Evolutionary conservation across 768 basidiomycete species (phyloP), one percentile per base, ranked within the genome.

Genomic region (Boletus sensibilis): DNA sequence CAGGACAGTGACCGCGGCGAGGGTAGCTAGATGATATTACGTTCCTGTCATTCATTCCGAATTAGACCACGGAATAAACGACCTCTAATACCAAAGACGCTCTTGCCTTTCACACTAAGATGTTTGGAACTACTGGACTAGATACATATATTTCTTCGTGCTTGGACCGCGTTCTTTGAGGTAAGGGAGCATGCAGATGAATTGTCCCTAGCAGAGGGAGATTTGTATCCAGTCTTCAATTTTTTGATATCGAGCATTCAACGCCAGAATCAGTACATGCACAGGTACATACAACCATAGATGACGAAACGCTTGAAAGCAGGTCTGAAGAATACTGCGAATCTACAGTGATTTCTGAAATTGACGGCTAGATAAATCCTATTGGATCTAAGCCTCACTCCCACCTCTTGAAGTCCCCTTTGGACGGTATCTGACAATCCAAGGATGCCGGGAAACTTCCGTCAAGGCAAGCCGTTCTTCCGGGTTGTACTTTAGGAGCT

Each of bases 401-500:
- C 62, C 70, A 20, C 71, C 68, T 44, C 59, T 69, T 20, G 71
- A 72, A 41, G 58, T 56, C 18, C 75, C 76, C 64, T 82, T 85
- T 6, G 83, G 79, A 34, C 86, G 76, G 59, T 88, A 79, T 64
- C 79, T 87, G 25, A 85, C 73, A 45, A 98, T 88, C 93, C 95
- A 98, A 11, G 93, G 92, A 66, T 96, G 94, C 4, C 76, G 76
- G 27, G 86, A 76, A 31, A 93, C 94, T 16, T 93, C 86, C 1
- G 74, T 69, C 25, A 97, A 78, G 0, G 93, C 76, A 16, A 98
- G 62, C 6, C 95, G 84, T 53, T 87, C 81, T 62, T 86, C 80
- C 1, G 94, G 90, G 23, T 91, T 86, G 59, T 92, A 85, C 70
- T 84, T 87, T 14, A 98, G 81, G 16, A 98, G 83, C 96, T 98